Evolutionary conservation across 805 yeast species (phyloP), one percentile per base, ranked within the genome.

Genomic region (Yarrowia yakushimensis): DNA sequence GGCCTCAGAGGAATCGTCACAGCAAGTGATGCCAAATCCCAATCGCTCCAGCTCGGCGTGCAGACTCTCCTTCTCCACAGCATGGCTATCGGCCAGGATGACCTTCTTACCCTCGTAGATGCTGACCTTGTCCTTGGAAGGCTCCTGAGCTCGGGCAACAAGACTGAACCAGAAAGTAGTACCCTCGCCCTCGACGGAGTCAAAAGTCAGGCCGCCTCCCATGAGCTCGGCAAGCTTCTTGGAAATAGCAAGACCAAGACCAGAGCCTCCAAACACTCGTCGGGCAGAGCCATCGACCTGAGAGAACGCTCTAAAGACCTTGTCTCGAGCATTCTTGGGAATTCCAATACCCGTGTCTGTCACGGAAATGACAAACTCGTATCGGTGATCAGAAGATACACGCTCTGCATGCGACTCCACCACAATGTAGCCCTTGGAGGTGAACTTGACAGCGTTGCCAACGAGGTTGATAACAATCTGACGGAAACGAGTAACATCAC

Each of bases 251-350:
- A 80, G 69, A 0, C 84, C 84, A 10, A 80, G 69, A 0, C 84
- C 84, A 0, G 84, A 76, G 2, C 85, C 85, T 3, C 85, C 85
- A 70, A 76, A 79, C 11, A 73, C 78, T 64, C 85, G 69, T 63
- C 81, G 72, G 1, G 83, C 76, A 10, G 83, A 79, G 3, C 82
- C 82, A 67, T 81, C 85, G n/a, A 80, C 84, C 70, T 82, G 85
- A 42, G 81, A 77, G 66, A 81, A 81, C 4, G 83, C 82, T 6
- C 81, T 78, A 68, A 81, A 81, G 4, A 81, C 78, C 69, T 78
- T 80, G 42, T 72, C 69, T n/a, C 75, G 69, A 5, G 81, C 75
- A 46, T 71, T 75, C 34, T 72, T 71, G 2, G 83, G 81, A 31
- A 82, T 81, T 1, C 85, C 85, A 54, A 81, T 81, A 8, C 85